Evolutionary conservation across 306 rosid genomes (phyloP).

Genomic region (Glycine tomentella): DNA sequence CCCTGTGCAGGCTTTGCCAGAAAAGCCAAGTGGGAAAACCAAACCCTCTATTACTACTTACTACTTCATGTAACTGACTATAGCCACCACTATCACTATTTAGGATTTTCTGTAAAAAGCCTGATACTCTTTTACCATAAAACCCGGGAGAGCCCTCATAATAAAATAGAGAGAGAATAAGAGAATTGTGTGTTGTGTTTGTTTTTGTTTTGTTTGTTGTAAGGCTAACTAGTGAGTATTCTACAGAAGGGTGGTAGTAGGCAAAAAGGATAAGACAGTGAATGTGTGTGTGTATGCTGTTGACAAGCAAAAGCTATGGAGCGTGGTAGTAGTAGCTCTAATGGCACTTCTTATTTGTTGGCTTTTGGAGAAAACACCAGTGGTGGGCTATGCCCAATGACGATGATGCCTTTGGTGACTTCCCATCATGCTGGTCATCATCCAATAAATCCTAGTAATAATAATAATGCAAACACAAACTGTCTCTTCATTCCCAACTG

Average conservation of each 20-base stretch:
- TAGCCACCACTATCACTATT: constrained; percentile 52
- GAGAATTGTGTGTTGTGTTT: not conserved
- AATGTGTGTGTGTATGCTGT: not conserved
- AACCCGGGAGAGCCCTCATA: constrained; percentile 76
- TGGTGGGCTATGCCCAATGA: constrained; percentile 71
- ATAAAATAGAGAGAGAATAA: not conserved
- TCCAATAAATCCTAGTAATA: constrained; percentile 17
- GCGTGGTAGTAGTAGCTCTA: constrained; percentile 51
- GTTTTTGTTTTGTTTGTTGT: not conserved
- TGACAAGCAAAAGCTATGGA: constrained; percentile 45
- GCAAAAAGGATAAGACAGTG: constrained; percentile 30
- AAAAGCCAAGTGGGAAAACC: constrained; percentile 6
- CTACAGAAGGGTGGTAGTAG: not conserved
- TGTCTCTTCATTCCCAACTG: constrained; percentile 51
- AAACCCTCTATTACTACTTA: not conserved
- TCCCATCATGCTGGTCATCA: constrained; percentile 45
- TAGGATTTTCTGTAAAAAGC: constrained; percentile 74
- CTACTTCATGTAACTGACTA: constrained; percentile 45
- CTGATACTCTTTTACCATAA: constrained; percentile 75
- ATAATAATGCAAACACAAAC: constrained; percentile 44
- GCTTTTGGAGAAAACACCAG: constrained; percentile 66
- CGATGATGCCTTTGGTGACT: constrained; percentile 83
- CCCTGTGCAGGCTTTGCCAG: constrained; percentile 53
- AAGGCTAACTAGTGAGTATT: not conserved
- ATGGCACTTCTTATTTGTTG: constrained; percentile 64